Conservation (phyloP, 148 eudicot species). For the Camellia granthamiana region DNA sequence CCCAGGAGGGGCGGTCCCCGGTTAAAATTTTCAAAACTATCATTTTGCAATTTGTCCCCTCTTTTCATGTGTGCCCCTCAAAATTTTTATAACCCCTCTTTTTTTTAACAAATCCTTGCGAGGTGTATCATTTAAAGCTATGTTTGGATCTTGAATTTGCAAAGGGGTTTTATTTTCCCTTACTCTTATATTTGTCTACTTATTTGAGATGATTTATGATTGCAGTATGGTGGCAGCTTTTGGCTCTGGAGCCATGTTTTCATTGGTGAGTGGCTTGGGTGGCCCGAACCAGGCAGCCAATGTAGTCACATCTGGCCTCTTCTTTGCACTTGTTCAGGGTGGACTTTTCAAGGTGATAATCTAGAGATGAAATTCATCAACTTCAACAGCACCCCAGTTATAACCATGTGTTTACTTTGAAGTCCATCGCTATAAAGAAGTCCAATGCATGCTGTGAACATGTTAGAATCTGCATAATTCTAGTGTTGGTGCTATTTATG, state of each 20-base stretch:
- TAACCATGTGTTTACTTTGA: neutral
- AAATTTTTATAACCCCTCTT: too few species aligned
- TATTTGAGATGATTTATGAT: neutral
- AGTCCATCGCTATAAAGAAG: neutral
- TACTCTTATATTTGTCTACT: neutral
- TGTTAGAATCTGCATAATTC: neutral
- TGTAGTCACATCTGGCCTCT: conserved; percentile 65
- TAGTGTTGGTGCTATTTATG: neutral
- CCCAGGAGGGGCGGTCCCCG: too few species aligned
- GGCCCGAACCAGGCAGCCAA: conserved; percentile 69
- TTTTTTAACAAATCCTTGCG: too few species aligned
- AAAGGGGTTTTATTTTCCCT: neutral
- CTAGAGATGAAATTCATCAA: neutral
- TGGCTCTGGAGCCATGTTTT: conserved; percentile 86
- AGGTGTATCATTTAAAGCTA: neutral
- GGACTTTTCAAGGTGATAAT: conserved; percentile 68
- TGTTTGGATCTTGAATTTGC: too few species aligned
- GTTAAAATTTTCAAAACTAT: too few species aligned
- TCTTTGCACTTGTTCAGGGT: conserved; percentile 91
- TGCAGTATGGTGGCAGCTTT: conserved; percentile 95
- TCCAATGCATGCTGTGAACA: neutral
- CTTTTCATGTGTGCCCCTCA: too few species aligned
- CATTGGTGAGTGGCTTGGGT: conserved; percentile 88
- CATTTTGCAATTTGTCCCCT: too few species aligned
- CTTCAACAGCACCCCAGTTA: neutral